These are phyloP conservation scores for Fusarium sp. DNA, from an alignment of 2,329 filamentous ascomycete species.

Conservation along the genomic window DNA sequence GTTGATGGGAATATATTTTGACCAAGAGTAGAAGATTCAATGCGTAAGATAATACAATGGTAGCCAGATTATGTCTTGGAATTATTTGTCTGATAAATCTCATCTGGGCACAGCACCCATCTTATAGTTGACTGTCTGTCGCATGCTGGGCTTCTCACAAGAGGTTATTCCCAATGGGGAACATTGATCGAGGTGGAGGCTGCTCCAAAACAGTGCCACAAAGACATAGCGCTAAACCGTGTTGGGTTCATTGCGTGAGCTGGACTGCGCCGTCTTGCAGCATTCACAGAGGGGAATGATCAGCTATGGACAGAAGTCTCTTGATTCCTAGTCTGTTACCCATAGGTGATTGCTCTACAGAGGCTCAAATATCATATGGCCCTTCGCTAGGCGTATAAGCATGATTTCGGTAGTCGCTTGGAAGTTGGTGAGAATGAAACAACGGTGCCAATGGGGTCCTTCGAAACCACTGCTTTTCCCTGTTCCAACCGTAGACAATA, in stretches of 20 bases:
- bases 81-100: neutral
- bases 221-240: neutral
- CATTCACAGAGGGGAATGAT: neutral
- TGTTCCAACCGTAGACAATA: neutral
- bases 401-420: neutral
- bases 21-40: no score
- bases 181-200: slow-evolving; percentile 18
- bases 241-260: slow-evolving; percentile 17
- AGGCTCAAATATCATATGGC: neutral
- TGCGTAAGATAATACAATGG: no score
- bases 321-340: neutral
- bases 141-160: neutral
- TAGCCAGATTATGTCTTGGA: neutral
- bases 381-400: no score
- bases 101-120: neutral
- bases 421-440: neutral
- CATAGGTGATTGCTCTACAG: no score
- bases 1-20: neutral
- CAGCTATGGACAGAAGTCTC: neutral
- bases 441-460: neutral
- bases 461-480: neutral
- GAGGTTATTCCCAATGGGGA: slow-evolving; percentile 12
- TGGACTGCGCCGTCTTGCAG: neutral
- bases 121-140: neutral
- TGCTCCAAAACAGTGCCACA: neutral